These are phyloP conservation scores for Chaetoscypha palmicola DNA, from an alignment of 2,329 filamentous ascomycete genomes.

Conservation along the genomic window DNA sequence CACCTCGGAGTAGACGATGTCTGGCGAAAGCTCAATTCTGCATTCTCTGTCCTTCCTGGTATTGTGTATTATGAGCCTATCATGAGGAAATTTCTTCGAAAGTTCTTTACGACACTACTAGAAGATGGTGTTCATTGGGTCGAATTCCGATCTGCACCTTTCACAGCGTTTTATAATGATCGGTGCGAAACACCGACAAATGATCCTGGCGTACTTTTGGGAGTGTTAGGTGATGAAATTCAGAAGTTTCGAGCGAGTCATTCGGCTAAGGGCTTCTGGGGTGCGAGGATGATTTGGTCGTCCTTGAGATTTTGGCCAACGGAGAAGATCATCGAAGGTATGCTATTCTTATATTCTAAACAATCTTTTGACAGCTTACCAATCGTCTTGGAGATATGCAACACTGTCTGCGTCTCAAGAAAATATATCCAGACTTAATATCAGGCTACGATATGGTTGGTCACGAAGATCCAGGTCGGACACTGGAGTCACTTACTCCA, in stretches of 20 bases:
- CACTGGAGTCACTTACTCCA: conserved; percentile 60
- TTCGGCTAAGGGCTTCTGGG: conserved; percentile 70
- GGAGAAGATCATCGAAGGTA: conserved; percentile 56
- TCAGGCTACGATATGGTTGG: conserved; percentile 84
- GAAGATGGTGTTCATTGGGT: conserved; percentile 77
- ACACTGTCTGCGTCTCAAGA: conserved; percentile 72
- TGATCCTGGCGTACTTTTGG: conserved; percentile 46
- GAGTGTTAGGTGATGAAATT: conserved; percentile 67
- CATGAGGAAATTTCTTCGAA: conserved; percentile 65
- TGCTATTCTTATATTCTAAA: too few species aligned
- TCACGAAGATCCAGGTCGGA: conserved; percentile 70
- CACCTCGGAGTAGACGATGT: conserved; percentile 77
- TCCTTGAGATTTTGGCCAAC: conserved; percentile 56
- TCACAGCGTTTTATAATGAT: conserved; percentile 59
- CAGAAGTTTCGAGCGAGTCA: conserved; percentile 61
- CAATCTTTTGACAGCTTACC: too few species aligned
- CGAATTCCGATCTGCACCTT: conserved; percentile 58
- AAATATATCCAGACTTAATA: conserved; percentile 67
- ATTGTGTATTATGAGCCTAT: conserved; percentile 85
- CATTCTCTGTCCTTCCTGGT: conserved; percentile 63
- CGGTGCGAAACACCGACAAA: conserved; percentile 51
- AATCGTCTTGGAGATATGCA: conserved; percentile 58
- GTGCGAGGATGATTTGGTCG: conserved; percentile 75
- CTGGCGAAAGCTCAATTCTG: conserved; percentile 70
- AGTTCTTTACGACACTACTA: conserved; percentile 60